phyloP scores from a whole-genome alignment of 2,329 filamentous ascomycete genomes.

The Hymenoscyphus albidus region DNA sequence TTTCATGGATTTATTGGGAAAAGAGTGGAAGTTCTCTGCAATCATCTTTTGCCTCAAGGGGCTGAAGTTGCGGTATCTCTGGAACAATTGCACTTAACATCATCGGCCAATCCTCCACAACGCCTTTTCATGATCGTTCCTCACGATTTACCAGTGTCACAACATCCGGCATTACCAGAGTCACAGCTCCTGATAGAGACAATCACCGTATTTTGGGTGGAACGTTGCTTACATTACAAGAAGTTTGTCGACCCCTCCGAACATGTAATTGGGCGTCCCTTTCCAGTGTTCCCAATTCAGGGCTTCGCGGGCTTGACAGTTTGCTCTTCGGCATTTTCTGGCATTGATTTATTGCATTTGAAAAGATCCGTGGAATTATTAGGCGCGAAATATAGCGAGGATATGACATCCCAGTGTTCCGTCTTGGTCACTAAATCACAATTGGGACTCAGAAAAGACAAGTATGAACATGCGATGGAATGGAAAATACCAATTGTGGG shows the following conservation, averaged over 20 bases:
- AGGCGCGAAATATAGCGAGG: conserved; percentile 77
- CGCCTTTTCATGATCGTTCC: conserved; percentile 42
- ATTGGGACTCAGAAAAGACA: conserved; percentile 59
- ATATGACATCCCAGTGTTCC: conserved; percentile 66
- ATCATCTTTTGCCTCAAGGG: conserved; percentile 37
- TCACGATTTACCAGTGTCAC: conserved; percentile 36
- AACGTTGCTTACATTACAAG: conserved; percentile 79
- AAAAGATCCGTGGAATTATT: conserved; percentile 71
- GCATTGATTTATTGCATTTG: conserved; percentile 81
- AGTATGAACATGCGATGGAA: conserved; percentile 70
- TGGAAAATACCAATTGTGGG: conserved; percentile 79
- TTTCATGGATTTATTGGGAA: conserved; percentile 41
- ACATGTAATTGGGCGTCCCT: conserved; percentile 73
- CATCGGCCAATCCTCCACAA: conserved; percentile 9
- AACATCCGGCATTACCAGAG: conserved; percentile 33
- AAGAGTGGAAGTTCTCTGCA: conserved; percentile 37
- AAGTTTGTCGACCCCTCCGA: conserved; percentile 63
- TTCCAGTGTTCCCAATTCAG: conserved; percentile 64
- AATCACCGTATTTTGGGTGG: conserved; percentile 91
- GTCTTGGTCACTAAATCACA: conserved; percentile 62
- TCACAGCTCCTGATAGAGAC: conserved; percentile 41
- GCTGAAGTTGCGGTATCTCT: conserved; percentile 29
- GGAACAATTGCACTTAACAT: conserved; percentile 16
- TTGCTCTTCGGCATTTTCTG: conserved; percentile 77
- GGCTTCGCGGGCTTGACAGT: conserved; percentile 69